phyloP scores from a whole-genome alignment of 179 eudicot species.

The Pouteria campechiana region DNA sequence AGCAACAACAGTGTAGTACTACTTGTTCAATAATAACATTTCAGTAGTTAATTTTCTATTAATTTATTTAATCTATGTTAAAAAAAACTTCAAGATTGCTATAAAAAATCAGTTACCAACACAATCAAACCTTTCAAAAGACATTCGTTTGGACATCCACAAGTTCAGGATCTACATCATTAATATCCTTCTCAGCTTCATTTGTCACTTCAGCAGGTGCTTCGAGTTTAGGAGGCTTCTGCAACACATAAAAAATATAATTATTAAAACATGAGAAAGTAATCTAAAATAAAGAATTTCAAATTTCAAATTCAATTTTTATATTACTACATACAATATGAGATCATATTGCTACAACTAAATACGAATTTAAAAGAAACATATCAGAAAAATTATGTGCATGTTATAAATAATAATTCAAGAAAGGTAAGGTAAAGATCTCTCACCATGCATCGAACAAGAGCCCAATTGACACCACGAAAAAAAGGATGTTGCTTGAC shows the following conservation, averaged over 20 bases:
- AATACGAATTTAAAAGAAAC: background rate
- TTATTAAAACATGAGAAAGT: background rate
- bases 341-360: no score
- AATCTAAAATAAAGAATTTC: background rate
- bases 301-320: background rate
- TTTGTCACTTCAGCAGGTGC: constrained; percentile 28
- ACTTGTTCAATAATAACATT: no score
- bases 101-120: no score
- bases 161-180: constrained; percentile 50
- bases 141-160: constrained; percentile 74
- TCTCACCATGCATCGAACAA: constrained; percentile 81
- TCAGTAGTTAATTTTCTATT: no score
- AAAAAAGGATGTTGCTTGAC: constrained; percentile 87
- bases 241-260: constrained; percentile 4
- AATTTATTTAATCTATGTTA: no score
- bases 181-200: constrained; percentile 36
- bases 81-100: no score
- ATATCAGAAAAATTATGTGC: background rate
- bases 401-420: background rate
- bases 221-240: constrained; percentile 78
- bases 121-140: constrained; percentile 42
- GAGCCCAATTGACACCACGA: constrained; percentile 87
- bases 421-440: background rate
- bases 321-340: background rate
- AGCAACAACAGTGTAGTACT: no score